Conservation (phyloP, 371 early-diverging fungal species). For the Actinomortierella wolfii region DNA sequence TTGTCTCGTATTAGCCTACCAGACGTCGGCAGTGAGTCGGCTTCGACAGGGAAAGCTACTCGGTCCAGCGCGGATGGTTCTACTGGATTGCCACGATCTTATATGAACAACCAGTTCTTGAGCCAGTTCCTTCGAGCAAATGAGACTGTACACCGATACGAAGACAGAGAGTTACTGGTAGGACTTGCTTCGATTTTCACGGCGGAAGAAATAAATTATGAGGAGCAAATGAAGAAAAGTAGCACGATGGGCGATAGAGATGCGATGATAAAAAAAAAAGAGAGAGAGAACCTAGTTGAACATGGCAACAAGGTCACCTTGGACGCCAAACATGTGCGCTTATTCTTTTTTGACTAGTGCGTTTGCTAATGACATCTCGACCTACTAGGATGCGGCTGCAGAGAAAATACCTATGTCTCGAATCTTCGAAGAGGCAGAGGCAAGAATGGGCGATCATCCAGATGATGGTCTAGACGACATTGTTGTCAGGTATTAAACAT, state of each 20-base stretch:
- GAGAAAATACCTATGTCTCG: conserved; percentile 54
- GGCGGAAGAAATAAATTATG: too few relatives aligned
- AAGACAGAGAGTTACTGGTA: conserved; percentile 53
- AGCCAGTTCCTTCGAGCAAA: conserved; percentile 11
- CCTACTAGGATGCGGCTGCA: conserved; percentile 53
- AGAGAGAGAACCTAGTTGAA: too few relatives aligned
- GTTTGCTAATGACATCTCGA: background rate
- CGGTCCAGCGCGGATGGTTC: conserved; percentile 5
- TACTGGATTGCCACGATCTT: conserved; percentile 14
- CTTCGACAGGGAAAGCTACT: background rate
- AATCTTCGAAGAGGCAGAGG: conserved; percentile 50
- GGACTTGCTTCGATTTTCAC: too few relatives aligned
- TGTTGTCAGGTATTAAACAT: conserved; percentile 20
- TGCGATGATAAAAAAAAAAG: too few relatives aligned
- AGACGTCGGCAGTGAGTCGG: background rate
- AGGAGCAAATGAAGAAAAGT: background rate
- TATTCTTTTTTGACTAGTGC: background rate
- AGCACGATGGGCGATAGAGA: background rate
- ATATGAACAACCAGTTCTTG: conserved; percentile 20
- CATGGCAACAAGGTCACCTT: too few relatives aligned
- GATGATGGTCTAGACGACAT: conserved; percentile 30
- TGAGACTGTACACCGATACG: conserved; percentile 44
- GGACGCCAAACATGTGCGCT: background rate
- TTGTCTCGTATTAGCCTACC: background rate
- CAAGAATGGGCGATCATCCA: conserved; percentile 21